Base-by-base conservation (phyloP, 805 yeast genomes). In the Millerozyma miso region DNA sequence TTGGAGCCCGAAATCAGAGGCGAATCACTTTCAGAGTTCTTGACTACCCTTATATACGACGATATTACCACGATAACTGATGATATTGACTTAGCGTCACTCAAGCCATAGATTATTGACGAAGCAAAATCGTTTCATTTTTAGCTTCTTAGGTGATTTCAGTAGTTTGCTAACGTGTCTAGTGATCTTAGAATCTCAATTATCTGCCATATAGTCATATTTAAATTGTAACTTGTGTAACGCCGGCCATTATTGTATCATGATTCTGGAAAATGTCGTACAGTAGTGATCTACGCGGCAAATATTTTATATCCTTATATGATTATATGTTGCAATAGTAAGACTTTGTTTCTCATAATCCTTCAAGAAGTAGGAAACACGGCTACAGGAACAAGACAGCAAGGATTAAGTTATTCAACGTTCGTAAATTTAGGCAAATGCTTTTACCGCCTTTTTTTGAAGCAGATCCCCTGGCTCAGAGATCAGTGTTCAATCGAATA, bases 41-140 rank as follows among this genome's bases (percentile, higher is more conserved):
- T 54, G 39, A 54, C 58, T 15, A 52, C 56, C 3, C 45, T 54
- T 43, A 42, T 54, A n/a, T 54, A 54, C 32, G 58, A 54, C 35
- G 53, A 50, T 35, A 41, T 53, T 8, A 48, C 47, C 12, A 39
- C 44, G n/a, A 35, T 19, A 12, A 49, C 48, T 4, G 42, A 38
- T 32, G 50, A 53, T 12, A 36, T 49, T 19, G 50, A 53, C 39
- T 33, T 51, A 31, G 19, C 34, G 19, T 8, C 38, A 14, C 42
- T 49, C 33, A 44, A 48, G 33, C 36, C 33, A 19, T 32, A 15
- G n/a, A n/a, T 6, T 18, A n/a, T 7, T 15, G 18, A n/a, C n/a
- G n/a, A n/a, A n/a, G n/a, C n/a, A n/a, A n/a, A n/a, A n/a, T n/a
- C n/a, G n/a, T n/a, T n/a, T n/a, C n/a, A n/a, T n/a, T n/a, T n/a